Percentiles rank a stretch among this genome's conserved stretches.
Conservation (phyloP, 1,284 basidiomycete species). For the Sporisorium graminicola region DNA sequence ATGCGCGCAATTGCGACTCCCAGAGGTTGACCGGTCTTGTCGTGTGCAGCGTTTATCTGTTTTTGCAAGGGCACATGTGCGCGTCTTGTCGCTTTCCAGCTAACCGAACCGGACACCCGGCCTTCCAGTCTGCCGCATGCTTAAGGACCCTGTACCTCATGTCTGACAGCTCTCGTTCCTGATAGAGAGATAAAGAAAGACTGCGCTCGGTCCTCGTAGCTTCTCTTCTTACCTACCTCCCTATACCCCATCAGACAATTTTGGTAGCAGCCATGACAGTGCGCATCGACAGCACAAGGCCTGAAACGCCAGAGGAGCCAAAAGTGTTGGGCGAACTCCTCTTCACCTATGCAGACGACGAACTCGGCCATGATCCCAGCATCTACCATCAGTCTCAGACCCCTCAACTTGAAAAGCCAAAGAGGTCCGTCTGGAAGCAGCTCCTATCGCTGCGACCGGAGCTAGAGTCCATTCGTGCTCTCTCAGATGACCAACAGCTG, state of each 20-base stretch:
- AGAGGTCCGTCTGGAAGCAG: constrained; percentile 24
- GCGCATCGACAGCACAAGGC: background rate
- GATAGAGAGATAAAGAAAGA: constrained; percentile 11
- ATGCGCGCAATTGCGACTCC: background rate
- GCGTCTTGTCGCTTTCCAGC: background rate
- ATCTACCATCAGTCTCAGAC: constrained; percentile 22
- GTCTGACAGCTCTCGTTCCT: background rate
- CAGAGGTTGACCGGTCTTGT: constrained; percentile 4
- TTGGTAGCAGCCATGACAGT: constrained; percentile 10
- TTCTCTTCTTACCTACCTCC: background rate
- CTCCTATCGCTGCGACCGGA: constrained; percentile 26
- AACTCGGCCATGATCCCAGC: constrained; percentile 28
- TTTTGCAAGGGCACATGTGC: too few relatives aligned
- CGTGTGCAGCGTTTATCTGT: background rate
- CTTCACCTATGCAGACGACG: constrained; percentile 27
- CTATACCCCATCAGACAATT: too few relatives aligned
- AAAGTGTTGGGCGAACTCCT: constrained; percentile 26
- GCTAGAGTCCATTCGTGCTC: constrained; percentile 6
- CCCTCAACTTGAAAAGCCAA: constrained; percentile 30
- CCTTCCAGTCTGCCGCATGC: background rate
- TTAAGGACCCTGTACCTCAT: constrained; percentile 1
- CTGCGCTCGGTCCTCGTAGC: too few relatives aligned
- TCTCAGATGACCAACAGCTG: constrained; percentile 9
- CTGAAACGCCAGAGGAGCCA: background rate
- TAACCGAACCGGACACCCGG: constrained; percentile 15